Evolutionary conservation across 768 basidiomycete species (phyloP), one percentile per base, ranked within the genome.

Genomic region (Mycena sanguinolenta): DNA sequence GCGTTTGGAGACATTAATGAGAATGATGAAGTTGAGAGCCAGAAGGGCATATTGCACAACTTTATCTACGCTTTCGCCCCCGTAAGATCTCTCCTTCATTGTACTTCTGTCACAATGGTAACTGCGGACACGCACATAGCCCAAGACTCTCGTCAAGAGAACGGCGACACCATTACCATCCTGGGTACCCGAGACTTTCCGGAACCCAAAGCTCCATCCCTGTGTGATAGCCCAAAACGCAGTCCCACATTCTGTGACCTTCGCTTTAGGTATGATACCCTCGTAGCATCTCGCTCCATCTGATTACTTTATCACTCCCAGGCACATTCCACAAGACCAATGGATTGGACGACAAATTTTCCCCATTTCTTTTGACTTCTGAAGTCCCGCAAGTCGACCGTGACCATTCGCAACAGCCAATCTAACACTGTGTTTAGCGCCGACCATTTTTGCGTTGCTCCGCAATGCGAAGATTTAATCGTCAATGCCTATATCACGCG

Each of bases 251-350:
- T 36, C 57, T 58, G 36, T 58, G 36, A 36, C 38, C 39, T 58
- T 58, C 39, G 12, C 57, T 23, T 58, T 58, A 58, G 57, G 57
- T 58, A 36, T 58, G 57, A n/a, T n/a, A n/a, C n/a, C n/a, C n/a
- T n/a, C n/a, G n/a, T n/a, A n/a, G n/a, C n/a, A n/a, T n/a, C n/a
- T n/a, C n/a, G n/a, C n/a, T n/a, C n/a, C n/a, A n/a, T n/a, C n/a
- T n/a, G n/a, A n/a, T n/a, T n/a, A n/a, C n/a, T n/a, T n/a, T n/a
- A n/a, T n/a, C n/a, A n/a, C n/a, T 39, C 38, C 5, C 25, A 58
- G 57, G 57, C 57, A 58, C 57, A 38, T 58, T 39, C 57, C 57
- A 58, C 34, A 58, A 25, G 12, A 58, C 6, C 36, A 36, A 27
- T 39, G n/a, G 39, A 16, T 25, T n/a, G 57, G 17, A 58, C 36